Conservation (phyloP, 176 grass and related monocot genomes). For the Oryza glaberrima region DNA sequence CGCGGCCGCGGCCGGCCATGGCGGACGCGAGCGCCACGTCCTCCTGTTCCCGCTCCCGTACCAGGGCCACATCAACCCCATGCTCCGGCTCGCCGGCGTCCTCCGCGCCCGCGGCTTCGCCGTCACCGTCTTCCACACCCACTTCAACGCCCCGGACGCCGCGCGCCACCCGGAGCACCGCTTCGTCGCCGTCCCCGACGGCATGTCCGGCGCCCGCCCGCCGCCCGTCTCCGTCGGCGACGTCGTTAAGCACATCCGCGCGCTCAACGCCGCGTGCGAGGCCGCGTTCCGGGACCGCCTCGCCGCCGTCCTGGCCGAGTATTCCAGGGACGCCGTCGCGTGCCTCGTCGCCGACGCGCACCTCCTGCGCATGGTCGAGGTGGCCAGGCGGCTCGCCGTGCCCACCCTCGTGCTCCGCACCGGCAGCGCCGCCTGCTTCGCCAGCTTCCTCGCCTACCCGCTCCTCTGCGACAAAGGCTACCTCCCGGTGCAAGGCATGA, state of each 20-base stretch:
- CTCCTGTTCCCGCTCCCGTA: slow-evolving; percentile 55
- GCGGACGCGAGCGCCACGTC: slow-evolving; percentile 11
- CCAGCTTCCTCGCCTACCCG: slow-evolving; percentile 25
- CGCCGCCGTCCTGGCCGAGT: slow-evolving; percentile 22
- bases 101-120: slow-evolving; percentile 48
- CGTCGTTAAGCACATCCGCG: slow-evolving; percentile 8
- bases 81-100: slow-evolving; percentile 56
- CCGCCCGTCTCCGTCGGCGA: slow-evolving; percentile 2
- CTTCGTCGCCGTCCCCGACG: slow-evolving; percentile 46
- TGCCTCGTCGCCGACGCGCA: slow-evolving; percentile 45
- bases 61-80: slow-evolving; percentile 65
- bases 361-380: slow-evolving; percentile 21
- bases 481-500: slow-evolving; percentile 42
- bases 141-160: slow-evolving; percentile 45
- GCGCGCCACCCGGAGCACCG: slow-evolving; percentile 37
- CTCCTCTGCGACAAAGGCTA: slow-evolving; percentile 49
- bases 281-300: slow-evolving; percentile 28
- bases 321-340: slow-evolving; percentile 24
- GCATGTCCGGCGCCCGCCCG: not conserved
- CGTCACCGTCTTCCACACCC: slow-evolving; percentile 54
- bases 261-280: slow-evolving; percentile 29
- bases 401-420: slow-evolving; percentile 43
- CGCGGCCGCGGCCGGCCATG: not conserved
- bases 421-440: slow-evolving; percentile 45
- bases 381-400: slow-evolving; percentile 32